Base-by-base conservation (phyloP, 768 basidiomycete genomes). In the Candolleomyces eurysporus region DNA sequence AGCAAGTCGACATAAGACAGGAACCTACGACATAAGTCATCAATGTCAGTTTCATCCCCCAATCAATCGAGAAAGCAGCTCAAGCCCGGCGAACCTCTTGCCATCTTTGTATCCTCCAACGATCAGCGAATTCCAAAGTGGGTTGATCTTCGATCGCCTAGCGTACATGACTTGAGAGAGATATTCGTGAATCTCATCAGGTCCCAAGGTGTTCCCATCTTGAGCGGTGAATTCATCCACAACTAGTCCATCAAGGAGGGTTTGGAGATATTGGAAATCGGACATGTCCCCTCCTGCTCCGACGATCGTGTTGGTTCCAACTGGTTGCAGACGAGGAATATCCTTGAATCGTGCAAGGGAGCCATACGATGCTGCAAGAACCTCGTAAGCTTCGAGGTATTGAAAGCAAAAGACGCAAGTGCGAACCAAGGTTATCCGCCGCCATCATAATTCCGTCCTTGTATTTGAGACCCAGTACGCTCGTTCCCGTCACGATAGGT, bases 391-490 rank as follows among this genome's bases (percentile, higher is more conserved):
- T 40, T 11, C 26, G 21, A 11, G 17, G 21, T 2, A 36, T 61
- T 42, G 22, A 42, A 19, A 36, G 8, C 40, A 45, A 50, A 26
- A 19, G 43, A 13, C 26, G 21, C 11, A 36, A 61, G 56, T 45
- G 73, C 84, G 59, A 63, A 96, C 96, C 96, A 55, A 98, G 89
- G 69, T 90, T 98, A 80, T 99, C 97, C 42, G 97, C 95, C 32
- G 97, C 95, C 82, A 99, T 88, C 92, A 99, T 96, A 65, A 99
- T 86, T 9, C 97, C 97, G 68, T 93, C 94, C 75, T 96, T 94
- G 83, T 84, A 98, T 76, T 92, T 92, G 75, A 99, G 81, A 2
- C 91, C 97, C 39, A 99, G 83, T 5, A 99, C 94, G 60, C 90
- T 92, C n/a, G 96, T 96, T 61, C 96, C 97, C 0, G 96, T 98